Evolutionary conservation across 2,329 filamentous ascomycete species (phyloP), one percentile per base, ranked within the genome.

Genomic region (Exophiala aquamarina): DNA sequence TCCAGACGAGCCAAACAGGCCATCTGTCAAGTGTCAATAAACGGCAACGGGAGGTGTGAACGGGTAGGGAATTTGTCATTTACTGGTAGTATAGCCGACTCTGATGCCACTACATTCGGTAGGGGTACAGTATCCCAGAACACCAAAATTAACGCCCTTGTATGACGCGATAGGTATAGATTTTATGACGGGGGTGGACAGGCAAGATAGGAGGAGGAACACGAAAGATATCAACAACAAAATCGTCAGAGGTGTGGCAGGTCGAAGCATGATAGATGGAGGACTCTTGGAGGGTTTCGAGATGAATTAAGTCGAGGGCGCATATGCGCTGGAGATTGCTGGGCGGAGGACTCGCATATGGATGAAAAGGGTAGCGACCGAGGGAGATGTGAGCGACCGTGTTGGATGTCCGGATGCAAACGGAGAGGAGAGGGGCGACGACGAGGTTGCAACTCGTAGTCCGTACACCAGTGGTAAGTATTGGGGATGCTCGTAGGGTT

Each of bases 131-230:
- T 82, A 95, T 19, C 93, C 93, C 72, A 97, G 92, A 39, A 97
- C 91, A 39, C 93, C 93, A 74, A 94, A 96, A 58, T 83, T 84
- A 59, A 88, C 81, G 60, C 85, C 83, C 33, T 84, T 72, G 63
- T 84, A 92, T 42, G 81, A 83, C 29, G 87, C 91, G 33, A 98
- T 76, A 8, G 90, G 89, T 37, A 98, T 94, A 19, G 77, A 79
- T 63, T 86, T 83, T 64, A 97, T 86, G 58, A 98, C 83, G 14
- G 93, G 93, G 0, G 89, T 91, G 1, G 92, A 95, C n/a, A 98
- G 73, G 31, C 91, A 88, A 37, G 90, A 88, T 31, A 98, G 76
- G 37, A 97, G 75, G 42, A 97, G 78, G 53, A 97, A 76, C 54
- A 77, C 86, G 69, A 98, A 96, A 57, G 92, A 90, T 62, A 81